Base-by-base conservation (phyloP, 1,284 basidiomycete species). In the Pseudomicrostroma phylloplanum region DNA sequence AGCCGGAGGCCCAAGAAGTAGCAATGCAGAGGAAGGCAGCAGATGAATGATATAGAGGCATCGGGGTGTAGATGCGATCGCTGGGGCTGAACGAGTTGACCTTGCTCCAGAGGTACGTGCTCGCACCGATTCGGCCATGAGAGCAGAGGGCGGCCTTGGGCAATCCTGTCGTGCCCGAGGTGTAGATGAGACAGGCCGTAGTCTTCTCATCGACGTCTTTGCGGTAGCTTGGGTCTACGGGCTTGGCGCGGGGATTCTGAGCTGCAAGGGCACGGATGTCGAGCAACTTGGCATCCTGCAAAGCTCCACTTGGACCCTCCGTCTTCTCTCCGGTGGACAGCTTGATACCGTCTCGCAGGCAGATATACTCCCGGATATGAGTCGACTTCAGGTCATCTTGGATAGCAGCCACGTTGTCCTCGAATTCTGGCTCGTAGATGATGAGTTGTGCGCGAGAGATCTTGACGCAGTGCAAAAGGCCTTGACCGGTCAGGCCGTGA, bases 41-140 rank as follows among this genome's bases (percentile, higher is more conserved):
- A 1, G 71, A 73, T 25, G 71, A 73, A 66, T 76, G 74, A 64
- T 76, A 76, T 39, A 76, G 62, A 12, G 79, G 79, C 79, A 80
- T 80, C 17, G 76, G 74, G 3, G 79, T 80, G 67, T 79, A 80
- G 64, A 80, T 80, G 30, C 72, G 63, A 60, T 77, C 74, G 30
- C 63, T 66, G 49, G 56, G 49, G 21, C 56, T 57, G 57, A 74
- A 74, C 23, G 57, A 43, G 67, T 73, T 72, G 56, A 72, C 59
- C 36, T 40, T 63, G 26, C 71, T 67, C 73, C 71, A 76, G 48
- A 77, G 70, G 41, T 66, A 61, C 57, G 62, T 61, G 40, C 70
- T 75, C 41, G 65, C 72, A 3, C 69, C 70, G 42, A 74, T 70
- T 25, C 79, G 67, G 11, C 79, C 79, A 63, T 80, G 79, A 6